phyloP scores from a whole-genome alignment of 73 alveolate genomes.

The Paramecium pentaurelia region DNA sequence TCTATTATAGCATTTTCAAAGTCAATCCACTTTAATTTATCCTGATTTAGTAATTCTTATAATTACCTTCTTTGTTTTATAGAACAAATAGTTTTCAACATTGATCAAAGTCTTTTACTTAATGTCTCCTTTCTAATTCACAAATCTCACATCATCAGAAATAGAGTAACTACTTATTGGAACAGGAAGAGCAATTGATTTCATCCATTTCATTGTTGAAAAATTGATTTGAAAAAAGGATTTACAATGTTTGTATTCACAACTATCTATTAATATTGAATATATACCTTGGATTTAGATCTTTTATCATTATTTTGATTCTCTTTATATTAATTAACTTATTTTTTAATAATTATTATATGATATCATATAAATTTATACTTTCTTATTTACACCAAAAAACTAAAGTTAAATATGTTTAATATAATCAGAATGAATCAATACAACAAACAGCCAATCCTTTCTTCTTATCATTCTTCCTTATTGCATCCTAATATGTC shows the following conservation, averaged over 20 bases:
- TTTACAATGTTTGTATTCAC: constrained; percentile 2
- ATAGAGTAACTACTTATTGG: neutral
- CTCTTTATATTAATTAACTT: neutral
- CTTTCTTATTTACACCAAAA: neutral
- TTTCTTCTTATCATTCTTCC: constrained; percentile 27
- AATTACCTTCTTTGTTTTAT: neutral
- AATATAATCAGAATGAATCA: constrained; percentile 32
- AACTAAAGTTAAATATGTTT: neutral
- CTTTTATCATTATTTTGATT: neutral
- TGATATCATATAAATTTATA: neutral
- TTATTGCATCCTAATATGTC: constrained; percentile 53
- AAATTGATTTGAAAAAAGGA: neutral
- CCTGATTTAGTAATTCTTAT: neutral
- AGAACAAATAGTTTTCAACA: neutral
- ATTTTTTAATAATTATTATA: neutral
- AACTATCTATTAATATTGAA: neutral
- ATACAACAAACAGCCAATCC: constrained; percentile 59
- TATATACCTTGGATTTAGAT: neutral
- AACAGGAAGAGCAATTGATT: neutral
- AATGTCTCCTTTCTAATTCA: neutral
- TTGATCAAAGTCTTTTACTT: neutral
- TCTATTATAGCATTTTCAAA: neutral
- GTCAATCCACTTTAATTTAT: neutral
- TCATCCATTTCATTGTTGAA: neutral
- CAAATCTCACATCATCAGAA: neutral